These are phyloP conservation scores for Combretum micranthum DNA, from an alignment of 345 rosid genomes.

Conservation along the genomic window DNA sequence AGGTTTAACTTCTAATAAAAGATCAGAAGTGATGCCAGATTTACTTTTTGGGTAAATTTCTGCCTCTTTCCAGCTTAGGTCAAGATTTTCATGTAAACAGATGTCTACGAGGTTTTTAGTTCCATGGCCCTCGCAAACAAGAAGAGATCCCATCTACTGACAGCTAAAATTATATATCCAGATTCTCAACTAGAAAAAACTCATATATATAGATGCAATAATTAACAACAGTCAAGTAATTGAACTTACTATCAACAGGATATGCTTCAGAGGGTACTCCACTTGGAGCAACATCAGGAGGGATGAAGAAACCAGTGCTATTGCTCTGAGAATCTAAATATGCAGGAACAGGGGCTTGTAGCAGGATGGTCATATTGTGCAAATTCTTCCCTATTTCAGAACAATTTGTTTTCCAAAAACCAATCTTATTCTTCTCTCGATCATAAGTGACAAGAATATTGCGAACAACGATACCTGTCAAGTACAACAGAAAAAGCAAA, in stretches of 20 bases:
- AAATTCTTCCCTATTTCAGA: slow-evolving; percentile 75
- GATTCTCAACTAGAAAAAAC: neutral
- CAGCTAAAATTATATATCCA: no score
- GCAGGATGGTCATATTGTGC: slow-evolving; percentile 33
- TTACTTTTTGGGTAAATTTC: no score
- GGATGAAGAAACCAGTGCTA: slow-evolving; percentile 22
- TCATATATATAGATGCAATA: neutral
- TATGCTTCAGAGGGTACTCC: slow-evolving; percentile 19
- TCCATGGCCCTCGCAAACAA: no score
- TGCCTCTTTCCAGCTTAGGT: no score
- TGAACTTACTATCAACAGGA: slow-evolving; percentile 27
- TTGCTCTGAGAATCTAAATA: slow-evolving; percentile 16
- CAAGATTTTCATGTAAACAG: no score
- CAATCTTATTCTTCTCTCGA: slow-evolving; percentile 74
- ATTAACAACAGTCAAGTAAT: slow-evolving; percentile 4
- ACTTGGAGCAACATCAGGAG: slow-evolving; percentile 33
- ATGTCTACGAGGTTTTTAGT: no score
- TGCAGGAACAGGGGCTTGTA: slow-evolving; percentile 26
- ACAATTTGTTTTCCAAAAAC: slow-evolving; percentile 99
- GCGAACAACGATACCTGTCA: slow-evolving; percentile 75
- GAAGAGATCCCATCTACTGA: no score
- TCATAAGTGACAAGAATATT: slow-evolving; percentile 90
- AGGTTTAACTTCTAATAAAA: no score
- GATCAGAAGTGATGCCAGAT: no score
- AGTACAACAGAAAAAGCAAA: neutral